Evolutionary conservation across 2,329 filamentous ascomycete species (phyloP), one percentile per base, ranked within the genome.

Genomic region (Sporothrix euskadiensis): DNA sequence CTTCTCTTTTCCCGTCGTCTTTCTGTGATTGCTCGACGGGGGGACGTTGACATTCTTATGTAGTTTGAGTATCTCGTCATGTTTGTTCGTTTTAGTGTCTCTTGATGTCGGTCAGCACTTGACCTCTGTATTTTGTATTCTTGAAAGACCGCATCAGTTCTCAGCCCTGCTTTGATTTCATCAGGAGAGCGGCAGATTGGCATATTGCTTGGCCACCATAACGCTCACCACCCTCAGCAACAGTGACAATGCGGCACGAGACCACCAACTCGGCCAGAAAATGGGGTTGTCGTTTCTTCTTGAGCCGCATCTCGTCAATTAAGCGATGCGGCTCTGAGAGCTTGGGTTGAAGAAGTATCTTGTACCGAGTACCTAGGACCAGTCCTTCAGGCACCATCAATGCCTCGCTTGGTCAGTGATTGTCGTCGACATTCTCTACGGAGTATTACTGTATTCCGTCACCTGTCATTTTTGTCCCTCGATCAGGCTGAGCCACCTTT

Each of bases 121-220:
- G 44, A 19, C 4, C 14, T 49, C 14, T 14, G 44, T 49, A 49
- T 49, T 19, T 49, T 14, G 44, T 49, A 16, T 49, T 49, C 44
- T 16, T 49, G 12, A 14, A 1, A 16, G 44, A 19, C 44, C 44
- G 14, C 44, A 49, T 19, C 44, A 14, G 41, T 12, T 49, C 52
- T 56, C 59, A 65, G 59, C 59, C 59, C 59, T 65, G 59, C 39
- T 65, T 65, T 65, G 8, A 65, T 65, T 63, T 41, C n/a, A 26
- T 19, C 4, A 8, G 19, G 8, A 56, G 52, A 26, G n/a, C 12
- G 52, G 49, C 54, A 32, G 26, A 57, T 57, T 57, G 26, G 26
- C 26, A 57, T 26, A 26, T 56, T 56, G 6, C 52, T 56, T 8
- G 26, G 22, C 54, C 49, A 22, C 52, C 52, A 57, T 26, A 57